Base-by-base conservation (phyloP, 2,329 filamentous ascomycete species). In the Ilyonectria mors-panacis region DNA sequence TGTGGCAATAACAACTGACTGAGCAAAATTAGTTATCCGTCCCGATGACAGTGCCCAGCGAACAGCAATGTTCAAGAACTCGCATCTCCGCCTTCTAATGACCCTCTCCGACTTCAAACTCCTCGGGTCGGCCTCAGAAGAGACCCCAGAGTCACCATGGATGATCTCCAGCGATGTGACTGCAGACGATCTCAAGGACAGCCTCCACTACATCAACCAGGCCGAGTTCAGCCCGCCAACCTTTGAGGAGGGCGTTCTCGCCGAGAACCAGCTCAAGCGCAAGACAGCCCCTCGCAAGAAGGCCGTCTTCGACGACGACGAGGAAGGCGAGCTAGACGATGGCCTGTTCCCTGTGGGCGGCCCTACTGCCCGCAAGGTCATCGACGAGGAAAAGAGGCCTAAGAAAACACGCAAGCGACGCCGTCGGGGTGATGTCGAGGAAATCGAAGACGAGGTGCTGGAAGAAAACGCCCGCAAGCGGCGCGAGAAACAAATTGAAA, bases 31-130 rank as follows among this genome's bases (percentile, higher is more conserved):
- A 92, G 89, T 82, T 63, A 82, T 94, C 59, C 87, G 86, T 57
- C 86, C 92, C 0, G 89, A 92, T 64, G 89, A 88, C 47, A 89
- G 93, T 51, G 85, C 88, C 55, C 89, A 91, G 45, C 90, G 91
- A 57, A 87, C 86, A 23, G 92, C 94, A 28, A 91, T 97, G 81
- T 97, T 97, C 84, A 97, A 94, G 77, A 97, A 98, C 79, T 91
- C 93, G 10, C 92, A 95, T 75, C 86, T 98, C 2, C 92, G 95
- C 37, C 89, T 98, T 2, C 87, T 99, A 4, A 92, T 98, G 88
- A 91, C 86, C 1, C 85, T 96, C 0, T 85, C 92, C 19, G 93
- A 93, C 1, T 88, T 97, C 68, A 86, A 92, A 74, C 86, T 91
- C 4, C 79, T 87, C 9, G 80, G 81, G 0, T 83, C 85, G 1